Percentiles rank a stretch among this genome's conserved stretches.
Evolutionary conservation across 257 asterid genomes (phyloP).

Genomic region (Solanum microdontum): DNA sequence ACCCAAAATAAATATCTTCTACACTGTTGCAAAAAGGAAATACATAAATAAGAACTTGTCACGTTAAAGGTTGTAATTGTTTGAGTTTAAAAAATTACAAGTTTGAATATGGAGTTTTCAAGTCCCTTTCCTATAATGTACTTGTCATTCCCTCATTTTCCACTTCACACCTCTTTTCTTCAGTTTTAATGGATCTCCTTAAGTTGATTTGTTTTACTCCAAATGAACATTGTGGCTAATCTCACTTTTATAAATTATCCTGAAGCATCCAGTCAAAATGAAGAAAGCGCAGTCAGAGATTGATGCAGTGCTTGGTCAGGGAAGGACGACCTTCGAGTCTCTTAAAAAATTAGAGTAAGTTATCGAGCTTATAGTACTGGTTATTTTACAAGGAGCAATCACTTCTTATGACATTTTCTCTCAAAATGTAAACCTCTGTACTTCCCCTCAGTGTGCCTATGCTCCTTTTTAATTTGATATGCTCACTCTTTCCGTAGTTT

Average conservation of each 20-base stretch:
- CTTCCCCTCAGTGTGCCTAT: not conserved
- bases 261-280: conserved; percentile 85
- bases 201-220: not conserved
- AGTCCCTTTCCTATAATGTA: not conserved
- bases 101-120: not conserved
- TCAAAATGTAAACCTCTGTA: not conserved
- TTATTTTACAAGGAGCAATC: not conserved
- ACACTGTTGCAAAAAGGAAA: not conserved
- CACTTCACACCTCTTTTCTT: not conserved
- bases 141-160: not conserved
- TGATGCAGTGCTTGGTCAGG: conserved; percentile 67
- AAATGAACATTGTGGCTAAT: not conserved
- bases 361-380: not conserved
- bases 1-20: not conserved
- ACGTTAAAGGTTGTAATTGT: not conserved
- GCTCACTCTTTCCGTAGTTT: not conserved
- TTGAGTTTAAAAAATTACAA: not conserved
- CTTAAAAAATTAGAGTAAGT: conserved; percentile 69
- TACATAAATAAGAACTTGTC: not conserved
- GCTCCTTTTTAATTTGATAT: not conserved
- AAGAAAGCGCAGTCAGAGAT: conserved; percentile 88
- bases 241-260: conserved; percentile 8
- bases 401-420: not conserved
- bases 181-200: not conserved
- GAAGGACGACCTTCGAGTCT: conserved; percentile 46